Evolutionary conservation across 176 grass and related monocot species (phyloP), one percentile per base, ranked within the genome.

Genomic region (Triticum aestivum): DNA sequence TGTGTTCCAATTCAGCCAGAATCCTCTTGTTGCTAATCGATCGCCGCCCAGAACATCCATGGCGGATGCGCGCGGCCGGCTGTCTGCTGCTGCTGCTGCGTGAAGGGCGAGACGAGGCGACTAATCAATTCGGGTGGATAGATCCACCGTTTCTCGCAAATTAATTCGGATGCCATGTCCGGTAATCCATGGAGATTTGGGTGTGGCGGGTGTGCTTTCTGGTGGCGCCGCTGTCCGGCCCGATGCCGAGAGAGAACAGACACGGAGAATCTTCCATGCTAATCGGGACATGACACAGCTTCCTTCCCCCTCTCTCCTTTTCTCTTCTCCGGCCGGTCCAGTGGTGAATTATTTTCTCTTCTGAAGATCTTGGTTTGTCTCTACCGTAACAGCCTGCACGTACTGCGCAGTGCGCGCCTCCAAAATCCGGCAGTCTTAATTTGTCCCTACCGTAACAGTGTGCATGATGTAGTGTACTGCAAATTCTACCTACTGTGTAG

Each of bases 181-280:
- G 70, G 79, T 35, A 87, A 81, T 88, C 65, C 35, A 77, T 75
- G 70, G 62, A 65, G 77, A 77, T 85, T 85, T 34, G 54, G 78
- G 81, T 58, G 44, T 8, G 71, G 82, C 81, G 41, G 78, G 52
- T 37, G 90, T 78, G 44, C 52, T 85, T 82, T 21, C 73, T 38
- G 82, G 70, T 54, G 68, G 54, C 30, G 66, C 29, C 33, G 82
- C 69, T 29, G 72, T 75, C 44, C 73, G 73, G 73, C 82, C 49
- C 4, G 58, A 38, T 77, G 64, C 69, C 44, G 33, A 26, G 63
- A 80, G 69, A 64, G 81, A 85, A 84, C 37, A 77, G 85, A 91
- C 69, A 85, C 12, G 38, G 49, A 69, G 77, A 88, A 85, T 91
- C 82, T 91, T 88, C 63, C 18, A 78, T 68, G 64, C 72, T 85